Conservation (phyloP, 2,329 filamentous ascomycete genomes). For the Periconia sp. region DNA sequence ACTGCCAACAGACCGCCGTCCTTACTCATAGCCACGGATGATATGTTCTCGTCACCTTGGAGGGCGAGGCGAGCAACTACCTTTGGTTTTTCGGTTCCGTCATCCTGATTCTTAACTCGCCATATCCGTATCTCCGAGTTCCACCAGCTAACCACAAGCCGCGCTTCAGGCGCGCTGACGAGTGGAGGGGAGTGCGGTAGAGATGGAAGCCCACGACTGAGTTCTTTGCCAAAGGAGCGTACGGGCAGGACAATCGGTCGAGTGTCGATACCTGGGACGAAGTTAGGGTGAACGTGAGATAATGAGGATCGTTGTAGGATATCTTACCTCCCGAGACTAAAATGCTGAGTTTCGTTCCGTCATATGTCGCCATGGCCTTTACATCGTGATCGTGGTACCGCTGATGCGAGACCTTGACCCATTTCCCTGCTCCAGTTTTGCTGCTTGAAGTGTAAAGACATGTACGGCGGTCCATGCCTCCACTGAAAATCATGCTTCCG, state of each 20-base stretch:
- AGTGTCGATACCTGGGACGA: slow-evolving; percentile 72
- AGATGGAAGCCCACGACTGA: slow-evolving; percentile 79
- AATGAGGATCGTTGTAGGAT: background rate
- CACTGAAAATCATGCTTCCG: slow-evolving; percentile 80
- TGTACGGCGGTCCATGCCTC: slow-evolving; percentile 87
- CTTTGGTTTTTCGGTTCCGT: slow-evolving; percentile 47
- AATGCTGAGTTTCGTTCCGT: slow-evolving; percentile 79
- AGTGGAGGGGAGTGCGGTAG: slow-evolving; percentile 79
- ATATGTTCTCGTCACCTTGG: slow-evolving; percentile 76
- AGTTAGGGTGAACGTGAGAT: slow-evolving; percentile 27
- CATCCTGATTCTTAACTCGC: slow-evolving; percentile 59
- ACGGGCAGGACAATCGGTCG: slow-evolving; percentile 81
- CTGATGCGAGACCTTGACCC: slow-evolving; percentile 83
- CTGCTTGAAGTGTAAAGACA: slow-evolving; percentile 69
- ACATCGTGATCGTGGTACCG: slow-evolving; percentile 93
- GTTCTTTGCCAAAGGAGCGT: slow-evolving; percentile 73
- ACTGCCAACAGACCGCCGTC: slow-evolving; percentile 76
- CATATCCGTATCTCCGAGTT: slow-evolving; percentile 84
- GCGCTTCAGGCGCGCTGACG: slow-evolving; percentile 69
- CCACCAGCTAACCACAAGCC: slow-evolving; percentile 90
- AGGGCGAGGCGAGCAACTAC: slow-evolving; percentile 44
- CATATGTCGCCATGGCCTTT: slow-evolving; percentile 89
- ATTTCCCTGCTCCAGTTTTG: slow-evolving; percentile 46
- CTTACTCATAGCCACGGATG: slow-evolving; percentile 69
- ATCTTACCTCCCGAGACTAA: slow-evolving; percentile 82